A percentile compares a stretch with the other conserved stretches of the same genome.
phyloP scores from a whole-genome alignment of 352 stramenopile species.

The Globisporangium spinosum region DNA sequence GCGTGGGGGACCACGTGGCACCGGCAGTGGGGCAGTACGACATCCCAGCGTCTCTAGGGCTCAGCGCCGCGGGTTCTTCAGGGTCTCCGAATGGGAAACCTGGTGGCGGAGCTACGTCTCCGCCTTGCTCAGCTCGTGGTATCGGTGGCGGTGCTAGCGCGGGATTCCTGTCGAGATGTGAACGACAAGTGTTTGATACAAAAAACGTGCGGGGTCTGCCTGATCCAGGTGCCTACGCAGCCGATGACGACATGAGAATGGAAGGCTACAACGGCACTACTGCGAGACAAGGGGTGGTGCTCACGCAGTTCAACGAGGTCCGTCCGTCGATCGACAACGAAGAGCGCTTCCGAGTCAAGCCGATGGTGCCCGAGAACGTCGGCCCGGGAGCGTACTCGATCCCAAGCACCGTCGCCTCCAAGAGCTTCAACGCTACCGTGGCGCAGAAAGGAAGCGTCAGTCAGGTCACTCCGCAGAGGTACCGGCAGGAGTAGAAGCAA shows the following conservation, averaged over 20 bases:
- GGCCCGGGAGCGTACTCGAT: constrained; percentile 56
- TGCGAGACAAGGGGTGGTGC: neutral
- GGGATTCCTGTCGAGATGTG: constrained; percentile 42
- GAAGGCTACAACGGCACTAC: neutral
- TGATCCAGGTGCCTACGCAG: constrained; percentile 47
- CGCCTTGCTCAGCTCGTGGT: constrained; percentile 12
- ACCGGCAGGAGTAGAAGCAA: neutral
- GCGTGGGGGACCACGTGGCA: constrained; percentile 35
- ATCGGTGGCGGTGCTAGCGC: neutral
- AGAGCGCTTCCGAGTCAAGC: constrained; percentile 46
- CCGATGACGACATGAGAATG: constrained; percentile 1
- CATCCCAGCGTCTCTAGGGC: constrained; percentile 11
- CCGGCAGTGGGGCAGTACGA: constrained; percentile 58
- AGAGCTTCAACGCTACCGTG: constrained; percentile 75
- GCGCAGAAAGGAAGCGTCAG: neutral
- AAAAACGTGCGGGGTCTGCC: constrained; percentile 37
- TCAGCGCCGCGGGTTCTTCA: neutral
- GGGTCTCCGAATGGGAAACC: constrained; percentile 7
- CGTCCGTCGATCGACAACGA: constrained; percentile 48
- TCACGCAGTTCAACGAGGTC: constrained; percentile 36
- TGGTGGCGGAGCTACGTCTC: neutral
- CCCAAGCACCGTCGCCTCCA: constrained; percentile 46
- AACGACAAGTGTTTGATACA: constrained; percentile 43
- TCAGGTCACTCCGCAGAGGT: neutral
- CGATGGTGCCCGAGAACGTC: constrained; percentile 40